A percentile compares a stretch with the other conserved stretches of the same genome.
Evolutionary conservation across 2,329 filamentous ascomycete species (phyloP).

Genomic region (Teratosphaeriaceae sp.): DNA sequence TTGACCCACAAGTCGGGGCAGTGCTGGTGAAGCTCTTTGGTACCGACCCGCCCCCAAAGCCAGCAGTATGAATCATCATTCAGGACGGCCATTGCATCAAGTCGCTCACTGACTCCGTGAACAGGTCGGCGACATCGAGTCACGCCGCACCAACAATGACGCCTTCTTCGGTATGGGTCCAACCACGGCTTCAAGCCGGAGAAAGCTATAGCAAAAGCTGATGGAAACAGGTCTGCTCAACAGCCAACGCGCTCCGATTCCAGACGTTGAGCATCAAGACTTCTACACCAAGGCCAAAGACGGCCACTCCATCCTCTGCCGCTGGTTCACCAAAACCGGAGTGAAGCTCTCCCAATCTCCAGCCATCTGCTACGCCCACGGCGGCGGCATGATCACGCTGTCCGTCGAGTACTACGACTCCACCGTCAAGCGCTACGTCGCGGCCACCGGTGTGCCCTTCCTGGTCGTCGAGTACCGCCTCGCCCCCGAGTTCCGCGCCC

Average conservation of each 20-base stretch:
- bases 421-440: constrained; percentile 22
- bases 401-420: constrained; percentile 21
- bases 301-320: constrained; percentile 15
- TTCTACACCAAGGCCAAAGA: constrained; percentile 11
- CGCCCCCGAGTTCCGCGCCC: constrained; percentile 36
- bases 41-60: constrained; percentile 3
- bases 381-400: constrained; percentile 35
- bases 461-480: constrained; percentile 39
- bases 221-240: too few relatives aligned
- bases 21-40: constrained; percentile 9
- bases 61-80: constrained; percentile 3
- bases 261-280: constrained; percentile 13
- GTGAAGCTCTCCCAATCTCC: constrained; percentile 2
- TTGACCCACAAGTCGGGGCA: constrained; percentile 11
- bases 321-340: constrained; percentile 15
- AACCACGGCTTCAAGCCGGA: too few relatives aligned
- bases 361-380: constrained; percentile 33
- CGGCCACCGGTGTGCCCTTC: constrained; percentile 27
- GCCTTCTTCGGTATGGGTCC: constrained; percentile 7
- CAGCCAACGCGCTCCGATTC: constrained; percentile 5
- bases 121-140: constrained; percentile 14
- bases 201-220: too few relatives aligned
- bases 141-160: constrained; percentile 9
- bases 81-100: background rate
- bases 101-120: too few relatives aligned